phyloP scores from a whole-genome alignment of 2,329 filamentous ascomycete species.

The Lasiodiplodia sp. region DNA sequence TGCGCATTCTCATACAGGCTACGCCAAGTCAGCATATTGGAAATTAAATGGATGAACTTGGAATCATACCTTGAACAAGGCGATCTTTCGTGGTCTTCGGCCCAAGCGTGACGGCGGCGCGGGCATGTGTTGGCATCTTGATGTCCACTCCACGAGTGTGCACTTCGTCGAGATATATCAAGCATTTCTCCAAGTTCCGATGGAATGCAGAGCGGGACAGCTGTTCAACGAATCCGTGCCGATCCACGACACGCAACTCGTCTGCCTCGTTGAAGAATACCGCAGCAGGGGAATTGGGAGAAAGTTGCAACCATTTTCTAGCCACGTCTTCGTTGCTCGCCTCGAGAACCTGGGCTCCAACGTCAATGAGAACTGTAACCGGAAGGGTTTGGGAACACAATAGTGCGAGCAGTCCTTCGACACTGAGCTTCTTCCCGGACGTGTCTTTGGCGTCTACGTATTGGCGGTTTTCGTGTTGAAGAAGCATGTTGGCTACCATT shows the following conservation, averaged over 20 bases:
- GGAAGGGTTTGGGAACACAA: constrained; percentile 40
- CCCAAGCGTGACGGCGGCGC: constrained; percentile 73
- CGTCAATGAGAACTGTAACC: constrained; percentile 68
- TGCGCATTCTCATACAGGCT: constrained; percentile 27
- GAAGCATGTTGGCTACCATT: constrained; percentile 65
- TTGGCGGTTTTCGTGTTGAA: constrained; percentile 61
- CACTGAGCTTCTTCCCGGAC: background rate
- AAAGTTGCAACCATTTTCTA: constrained; percentile 57
- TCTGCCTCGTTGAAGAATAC: constrained; percentile 67
- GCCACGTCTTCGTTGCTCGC: constrained; percentile 56
- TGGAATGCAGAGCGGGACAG: constrained; percentile 67
- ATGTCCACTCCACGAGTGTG: constrained; percentile 76
- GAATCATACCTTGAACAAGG: constrained; percentile 67
- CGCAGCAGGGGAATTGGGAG: constrained; percentile 36
- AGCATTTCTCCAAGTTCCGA: constrained; percentile 63
- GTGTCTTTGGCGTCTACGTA: constrained; percentile 47
- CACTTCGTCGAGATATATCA: constrained; percentile 73
- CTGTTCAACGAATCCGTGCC: constrained; percentile 53
- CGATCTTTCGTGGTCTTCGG: constrained; percentile 71
- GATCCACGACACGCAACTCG: constrained; percentile 62
- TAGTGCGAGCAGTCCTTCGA: constrained; percentile 51
- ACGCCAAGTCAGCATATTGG: background rate
- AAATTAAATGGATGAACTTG: too few relatives aligned
- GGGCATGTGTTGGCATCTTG: constrained; percentile 63
- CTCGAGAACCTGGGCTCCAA: constrained; percentile 74